Base-by-base conservation (phyloP, 73 alveolate genomes). In the Stentor coeruleus region DNA sequence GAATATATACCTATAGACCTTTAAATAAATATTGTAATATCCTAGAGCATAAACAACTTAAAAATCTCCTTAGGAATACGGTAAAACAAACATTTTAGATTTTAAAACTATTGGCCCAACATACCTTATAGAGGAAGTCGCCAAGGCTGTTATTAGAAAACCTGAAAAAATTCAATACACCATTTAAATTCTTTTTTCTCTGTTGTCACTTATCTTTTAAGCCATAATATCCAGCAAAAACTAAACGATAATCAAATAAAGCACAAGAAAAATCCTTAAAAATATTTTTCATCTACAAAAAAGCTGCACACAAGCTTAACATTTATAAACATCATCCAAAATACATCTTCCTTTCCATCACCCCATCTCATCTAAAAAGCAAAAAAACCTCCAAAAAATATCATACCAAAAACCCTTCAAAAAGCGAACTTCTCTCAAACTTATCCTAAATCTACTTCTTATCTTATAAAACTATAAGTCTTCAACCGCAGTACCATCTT, bases 401-500 rank as follows among this genome's bases (percentile, higher is more conserved):
- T n/a, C n/a, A n/a, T n/a, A n/a, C n/a, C n/a, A n/a, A n/a, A n/a
- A n/a, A n/a, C n/a, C n/a, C n/a, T n/a, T n/a, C n/a, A n/a, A n/a
- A n/a, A n/a, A n/a, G n/a, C n/a, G n/a, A n/a, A n/a, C n/a, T n/a
- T n/a, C n/a, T n/a, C n/a, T n/a, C n/a, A n/a, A n/a, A n/a, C n/a
- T n/a, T n/a, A n/a, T n/a, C n/a, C n/a, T n/a, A n/a, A n/a, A n/a
- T n/a, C n/a, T n/a, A n/a, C n/a, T n/a, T n/a, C n/a, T n/a, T n/a
- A n/a, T n/a, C n/a, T n/a, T n/a, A n/a, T n/a, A n/a, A n/a, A n/a
- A 66, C 79, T 66, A 66, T 28, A 66, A 40, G 33, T 66, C 79
- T 66, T 66, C 79, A 31, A 66, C 79, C 26, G n/a, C 37, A 28
- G 79, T 66, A 15, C 79, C 79, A 66, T 84, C 76, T 28, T 87